phyloP scores from a whole-genome alignment of 192 early-diverging fungal genomes.

The Entomortierella beljakovae region DNA sequence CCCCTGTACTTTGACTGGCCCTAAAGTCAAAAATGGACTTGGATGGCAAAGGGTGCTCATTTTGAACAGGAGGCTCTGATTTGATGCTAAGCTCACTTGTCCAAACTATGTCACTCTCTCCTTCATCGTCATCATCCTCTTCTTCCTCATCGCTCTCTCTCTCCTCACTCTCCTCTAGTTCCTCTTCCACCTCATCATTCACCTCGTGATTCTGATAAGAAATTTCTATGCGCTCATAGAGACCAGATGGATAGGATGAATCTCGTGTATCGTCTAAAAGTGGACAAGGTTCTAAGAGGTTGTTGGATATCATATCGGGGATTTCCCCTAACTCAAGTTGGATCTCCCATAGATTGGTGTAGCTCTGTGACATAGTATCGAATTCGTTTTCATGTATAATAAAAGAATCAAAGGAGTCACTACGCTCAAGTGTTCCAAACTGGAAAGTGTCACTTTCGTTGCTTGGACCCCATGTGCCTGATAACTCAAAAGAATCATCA shows the following conservation, averaged over 20 bases:
- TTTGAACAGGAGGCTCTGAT: conserved; percentile 4
- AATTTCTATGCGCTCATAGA: not conserved
- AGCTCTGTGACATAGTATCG: not conserved
- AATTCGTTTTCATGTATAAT: not conserved
- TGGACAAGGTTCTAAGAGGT: conserved; percentile 21
- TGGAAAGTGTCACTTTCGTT: not conserved
- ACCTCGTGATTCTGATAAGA: not conserved
- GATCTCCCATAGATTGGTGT: conserved; percentile 37
- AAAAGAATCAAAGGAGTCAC: not conserved
- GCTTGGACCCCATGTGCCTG: not conserved
- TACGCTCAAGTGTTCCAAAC: not conserved
- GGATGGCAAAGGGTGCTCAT: not conserved
- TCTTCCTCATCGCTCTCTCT: not conserved
- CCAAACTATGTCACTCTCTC: not conserved
- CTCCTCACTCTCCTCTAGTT: not conserved
- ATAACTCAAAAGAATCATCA: not conserved
- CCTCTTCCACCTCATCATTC: conserved; percentile 1
- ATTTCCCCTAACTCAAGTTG: conserved; percentile 44
- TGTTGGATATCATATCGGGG: conserved; percentile 45
- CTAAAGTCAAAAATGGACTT: not conserved
- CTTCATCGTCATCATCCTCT: not conserved
- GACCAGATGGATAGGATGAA: not conserved
- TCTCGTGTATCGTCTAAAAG: not conserved
- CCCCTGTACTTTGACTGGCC: not conserved
- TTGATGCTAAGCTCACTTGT: conserved; percentile 13